Percentiles rank a stretch among this genome's conserved stretches.
phyloP scores from a whole-genome alignment of 108 stramenopile species.

The Skeletonema tropicum region DNA sequence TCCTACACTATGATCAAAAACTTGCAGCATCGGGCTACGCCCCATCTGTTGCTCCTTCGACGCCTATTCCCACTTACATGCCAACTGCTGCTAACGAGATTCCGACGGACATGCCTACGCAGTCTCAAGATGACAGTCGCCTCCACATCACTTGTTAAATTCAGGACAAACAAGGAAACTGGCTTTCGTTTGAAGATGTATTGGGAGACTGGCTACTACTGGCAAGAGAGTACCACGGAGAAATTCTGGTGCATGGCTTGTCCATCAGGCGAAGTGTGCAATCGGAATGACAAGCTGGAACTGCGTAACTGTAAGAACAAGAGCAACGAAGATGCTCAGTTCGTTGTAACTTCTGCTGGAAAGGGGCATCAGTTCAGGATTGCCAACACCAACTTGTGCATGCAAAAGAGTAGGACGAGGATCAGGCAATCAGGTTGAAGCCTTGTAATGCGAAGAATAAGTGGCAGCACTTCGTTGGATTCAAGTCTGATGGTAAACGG shows the following conservation, averaged over 20 bases:
- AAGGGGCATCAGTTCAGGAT: conserved; percentile 17
- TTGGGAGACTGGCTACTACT: conserved; percentile 24
- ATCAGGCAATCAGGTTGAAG: conserved; percentile 3
- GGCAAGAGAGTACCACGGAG: conserved; percentile 17
- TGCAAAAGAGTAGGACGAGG: conserved; percentile 20
- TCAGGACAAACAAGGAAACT: not conserved
- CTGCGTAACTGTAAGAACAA: conserved; percentile 11
- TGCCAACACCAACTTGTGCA: conserved; percentile 17
- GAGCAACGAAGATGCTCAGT: conserved; percentile 15
- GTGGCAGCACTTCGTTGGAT: conserved; percentile 15
- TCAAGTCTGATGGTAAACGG: not conserved
- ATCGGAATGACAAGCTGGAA: not conserved
- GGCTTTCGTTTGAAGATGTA: conserved; percentile 25
- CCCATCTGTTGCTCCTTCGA: not conserved
- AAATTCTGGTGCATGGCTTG: conserved; percentile 30
- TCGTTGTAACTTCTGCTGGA: not conserved
- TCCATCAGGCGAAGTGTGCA: not conserved
- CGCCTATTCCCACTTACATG: not conserved
- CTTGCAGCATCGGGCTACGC: not conserved
- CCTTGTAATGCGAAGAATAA: not conserved
- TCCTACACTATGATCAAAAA: not conserved
- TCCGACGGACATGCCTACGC: not conserved
- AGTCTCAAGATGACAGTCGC: not conserved
- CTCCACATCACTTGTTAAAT: not conserved
- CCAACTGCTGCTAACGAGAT: not conserved